These are phyloP conservation scores for Senna siamea DNA, from an alignment of 306 rosid genomes.

Conservation along the genomic window DNA sequence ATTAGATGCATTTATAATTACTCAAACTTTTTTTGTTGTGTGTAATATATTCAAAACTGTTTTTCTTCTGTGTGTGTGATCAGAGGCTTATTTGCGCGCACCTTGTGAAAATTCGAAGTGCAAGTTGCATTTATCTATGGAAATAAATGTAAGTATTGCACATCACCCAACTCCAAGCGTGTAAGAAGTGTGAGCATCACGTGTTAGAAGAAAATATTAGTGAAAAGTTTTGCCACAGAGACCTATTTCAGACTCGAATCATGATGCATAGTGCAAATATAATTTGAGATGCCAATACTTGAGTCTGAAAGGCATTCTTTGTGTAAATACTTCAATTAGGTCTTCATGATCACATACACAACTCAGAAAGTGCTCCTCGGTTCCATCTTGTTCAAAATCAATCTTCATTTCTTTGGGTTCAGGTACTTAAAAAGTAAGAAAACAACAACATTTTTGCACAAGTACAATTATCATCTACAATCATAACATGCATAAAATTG, in stretches of 20 bases:
- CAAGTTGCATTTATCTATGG: slow-evolving; percentile 80
- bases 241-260: slow-evolving; percentile 25
- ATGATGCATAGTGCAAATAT: background rate
- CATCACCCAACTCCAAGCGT: slow-evolving; percentile 88
- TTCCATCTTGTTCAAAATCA: slow-evolving; percentile 24
- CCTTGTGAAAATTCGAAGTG: slow-evolving; percentile 79
- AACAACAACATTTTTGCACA: background rate
- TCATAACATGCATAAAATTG: slow-evolving; percentile 5
- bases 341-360: background rate
- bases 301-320: background rate
- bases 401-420: slow-evolving; percentile 23
- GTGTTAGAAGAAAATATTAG: slow-evolving; percentile 51
- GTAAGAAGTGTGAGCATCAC: slow-evolving; percentile 91
- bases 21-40: slow-evolving; percentile 24
- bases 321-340: background rate
- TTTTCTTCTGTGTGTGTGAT: slow-evolving; percentile 4
- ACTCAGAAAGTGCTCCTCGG: slow-evolving; percentile 9
- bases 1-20: slow-evolving; percentile 27
- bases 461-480: slow-evolving; percentile 17
- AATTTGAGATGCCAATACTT: slow-evolving; percentile 14
- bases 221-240: slow-evolving; percentile 27
- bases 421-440: slow-evolving; percentile 8
- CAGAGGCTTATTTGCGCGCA: slow-evolving; percentile 37
- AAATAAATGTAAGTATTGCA: slow-evolving; percentile 73
- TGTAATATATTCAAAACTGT: background rate